Conservation (phyloP, 2,329 filamentous ascomycete species). For the Lachnellula subtilissima region DNA sequence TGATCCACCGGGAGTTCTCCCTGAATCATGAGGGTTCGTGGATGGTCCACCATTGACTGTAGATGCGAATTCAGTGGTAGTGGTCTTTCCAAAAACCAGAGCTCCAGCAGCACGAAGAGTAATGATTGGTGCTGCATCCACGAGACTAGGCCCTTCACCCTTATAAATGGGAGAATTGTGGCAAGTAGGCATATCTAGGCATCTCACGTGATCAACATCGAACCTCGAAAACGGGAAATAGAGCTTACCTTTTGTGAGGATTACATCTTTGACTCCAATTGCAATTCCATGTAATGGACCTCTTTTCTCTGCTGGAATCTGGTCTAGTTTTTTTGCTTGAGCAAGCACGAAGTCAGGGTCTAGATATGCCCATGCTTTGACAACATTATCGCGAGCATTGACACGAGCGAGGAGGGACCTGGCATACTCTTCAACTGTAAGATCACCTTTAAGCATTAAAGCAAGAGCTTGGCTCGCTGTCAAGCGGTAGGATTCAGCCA, state of each 20-base stretch:
- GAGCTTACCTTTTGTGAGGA: conserved; percentile 46
- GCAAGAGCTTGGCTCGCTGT: conserved; percentile 40
- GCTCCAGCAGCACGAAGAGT: conserved; percentile 51
- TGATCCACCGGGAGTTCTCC: conserved; percentile 60
- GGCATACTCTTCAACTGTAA: conserved; percentile 48
- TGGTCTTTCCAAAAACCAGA: conserved; percentile 54
- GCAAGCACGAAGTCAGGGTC: conserved; percentile 42
- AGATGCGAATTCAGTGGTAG: conserved; percentile 61
- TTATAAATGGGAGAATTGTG: conserved; percentile 52
- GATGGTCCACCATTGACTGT: conserved; percentile 49
- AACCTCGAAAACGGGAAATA: background rate
- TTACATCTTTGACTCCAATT: conserved; percentile 57
- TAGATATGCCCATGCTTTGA: conserved; percentile 49
- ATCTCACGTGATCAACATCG: conserved; percentile 3
- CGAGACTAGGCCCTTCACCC: conserved; percentile 35
- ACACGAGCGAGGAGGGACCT: conserved; percentile 43
- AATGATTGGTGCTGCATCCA: conserved; percentile 50
- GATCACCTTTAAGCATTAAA: conserved; percentile 35
- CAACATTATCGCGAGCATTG: conserved; percentile 37
- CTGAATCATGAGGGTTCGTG: conserved; percentile 49
- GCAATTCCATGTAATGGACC: conserved; percentile 54
- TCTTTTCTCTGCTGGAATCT: conserved; percentile 41
- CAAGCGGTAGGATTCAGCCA: conserved; percentile 34
- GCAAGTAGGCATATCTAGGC: conserved; percentile 52
- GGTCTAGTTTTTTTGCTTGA: conserved; percentile 47